Conservation (phyloP, 78 protist genomes). For the Salpingoeca rosetta region DNA sequence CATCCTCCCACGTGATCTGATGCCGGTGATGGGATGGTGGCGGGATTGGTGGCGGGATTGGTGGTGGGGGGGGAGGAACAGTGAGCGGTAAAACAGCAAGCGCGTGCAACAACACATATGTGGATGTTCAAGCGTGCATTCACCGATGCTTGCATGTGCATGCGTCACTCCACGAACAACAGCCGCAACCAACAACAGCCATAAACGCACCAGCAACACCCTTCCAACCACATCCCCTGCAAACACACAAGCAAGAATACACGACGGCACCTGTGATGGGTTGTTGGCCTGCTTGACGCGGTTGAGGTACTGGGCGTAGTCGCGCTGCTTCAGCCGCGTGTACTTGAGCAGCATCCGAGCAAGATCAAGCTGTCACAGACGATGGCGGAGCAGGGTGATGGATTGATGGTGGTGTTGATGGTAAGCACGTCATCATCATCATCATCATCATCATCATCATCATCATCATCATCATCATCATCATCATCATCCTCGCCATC, state of each 20-base stretch:
- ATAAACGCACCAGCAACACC: too few species aligned
- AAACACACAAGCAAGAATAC: too few species aligned
- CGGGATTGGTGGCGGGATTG: not conserved
- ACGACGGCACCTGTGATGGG: too few species aligned
- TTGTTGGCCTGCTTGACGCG: too few species aligned
- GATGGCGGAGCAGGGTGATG: not conserved
- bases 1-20: not conserved
- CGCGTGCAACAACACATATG: not conserved
- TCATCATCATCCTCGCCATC: too few species aligned
- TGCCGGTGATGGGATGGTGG: too few species aligned
- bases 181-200: too few species aligned
- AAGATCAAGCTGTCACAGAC: not conserved
- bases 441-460: too few species aligned
- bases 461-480: too few species aligned
- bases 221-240: too few species aligned
- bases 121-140: not conserved
- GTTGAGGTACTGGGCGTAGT: too few species aligned
- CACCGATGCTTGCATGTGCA: not conserved
- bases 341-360: not conserved
- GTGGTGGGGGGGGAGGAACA: not conserved
- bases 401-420: not conserved
- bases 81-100: not conserved
- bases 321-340: too few species aligned
- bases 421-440: not conserved
- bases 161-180: not conserved